These are phyloP conservation scores for Diplodia intermedia DNA, from an alignment of 2,329 filamentous ascomycete species.

Conservation along the genomic window DNA sequence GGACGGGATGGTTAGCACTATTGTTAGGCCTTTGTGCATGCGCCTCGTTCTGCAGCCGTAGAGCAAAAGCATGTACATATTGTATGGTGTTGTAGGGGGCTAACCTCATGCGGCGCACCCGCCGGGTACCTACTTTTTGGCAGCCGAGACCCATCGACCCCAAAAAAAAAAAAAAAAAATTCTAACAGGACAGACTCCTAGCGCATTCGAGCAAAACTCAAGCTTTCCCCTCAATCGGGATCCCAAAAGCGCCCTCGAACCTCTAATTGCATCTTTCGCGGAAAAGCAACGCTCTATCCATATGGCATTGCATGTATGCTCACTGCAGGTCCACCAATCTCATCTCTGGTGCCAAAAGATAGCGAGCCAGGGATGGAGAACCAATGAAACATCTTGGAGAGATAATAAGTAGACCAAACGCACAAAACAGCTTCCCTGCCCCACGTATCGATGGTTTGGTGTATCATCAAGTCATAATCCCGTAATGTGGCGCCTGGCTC, in stretches of 20 bases:
- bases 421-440: not conserved
- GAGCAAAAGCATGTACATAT: not conserved
- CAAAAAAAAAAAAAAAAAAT: not conserved
- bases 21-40: not conserved
- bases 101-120: not conserved
- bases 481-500: not conserved
- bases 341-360: not conserved
- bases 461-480: conserved; percentile 21
- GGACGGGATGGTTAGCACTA: not conserved
- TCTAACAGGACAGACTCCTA: not conserved
- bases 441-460: conserved; percentile 5
- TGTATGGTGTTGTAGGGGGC: not conserved
- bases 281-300: not conserved
- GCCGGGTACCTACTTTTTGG: conserved; percentile 3
- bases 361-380: not conserved
- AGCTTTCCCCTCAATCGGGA: not conserved
- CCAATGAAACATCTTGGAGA: not conserved
- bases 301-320: not conserved
- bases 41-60: not conserved
- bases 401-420: not conserved
- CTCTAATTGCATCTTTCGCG: conserved; percentile 15
- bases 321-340: not conserved
- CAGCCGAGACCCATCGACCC: conserved; percentile 1
- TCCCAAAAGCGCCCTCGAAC: not conserved
- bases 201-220: not conserved